Evolutionary conservation across 306 rosid genomes (phyloP).

Genomic region (Parietaria judaica): DNA sequence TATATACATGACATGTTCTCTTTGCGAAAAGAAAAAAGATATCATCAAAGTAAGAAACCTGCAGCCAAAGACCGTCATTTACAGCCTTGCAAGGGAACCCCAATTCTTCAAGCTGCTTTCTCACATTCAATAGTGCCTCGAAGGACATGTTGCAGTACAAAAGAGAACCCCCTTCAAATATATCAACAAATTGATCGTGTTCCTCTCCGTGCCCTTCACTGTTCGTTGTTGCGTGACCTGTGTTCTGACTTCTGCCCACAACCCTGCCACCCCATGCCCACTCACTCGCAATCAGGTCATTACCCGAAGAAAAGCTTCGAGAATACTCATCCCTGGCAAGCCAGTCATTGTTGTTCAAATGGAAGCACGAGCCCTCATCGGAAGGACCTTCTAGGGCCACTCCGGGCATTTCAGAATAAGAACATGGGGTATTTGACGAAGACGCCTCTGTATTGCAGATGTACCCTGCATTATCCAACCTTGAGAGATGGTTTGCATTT

Average conservation of each 20-base stretch:
- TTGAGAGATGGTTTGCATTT: slow-evolving; percentile 38
- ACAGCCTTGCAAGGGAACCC: slow-evolving; percentile 99
- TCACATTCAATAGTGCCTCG: slow-evolving; percentile 81
- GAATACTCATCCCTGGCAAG: slow-evolving; percentile 53
- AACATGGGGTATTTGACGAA: slow-evolving; percentile 51
- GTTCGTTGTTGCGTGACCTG: slow-evolving; percentile 53
- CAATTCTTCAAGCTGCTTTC: slow-evolving; percentile 88
- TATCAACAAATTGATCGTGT: slow-evolving; percentile 64
- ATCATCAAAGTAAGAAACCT: slow-evolving; percentile 41
- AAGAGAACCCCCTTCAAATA: slow-evolving; percentile 95
- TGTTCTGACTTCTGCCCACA: slow-evolving; percentile 71
- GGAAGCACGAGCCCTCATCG: slow-evolving; percentile 69
- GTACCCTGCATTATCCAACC: slow-evolving; percentile 44
- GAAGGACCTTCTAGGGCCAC: slow-evolving; percentile 85
- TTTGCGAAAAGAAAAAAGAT: slow-evolving; percentile 1
- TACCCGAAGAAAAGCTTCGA: slow-evolving; percentile 49
- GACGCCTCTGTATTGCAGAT: slow-evolving; percentile 59
- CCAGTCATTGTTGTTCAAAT: slow-evolving; percentile 59
- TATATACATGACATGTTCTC: neutral
- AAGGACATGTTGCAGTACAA: slow-evolving; percentile 91
- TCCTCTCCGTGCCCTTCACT: slow-evolving; percentile 60
- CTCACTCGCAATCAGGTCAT: slow-evolving; percentile 54
- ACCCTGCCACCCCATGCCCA: slow-evolving; percentile 94
- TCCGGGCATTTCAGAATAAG: slow-evolving; percentile 56
- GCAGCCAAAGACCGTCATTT: slow-evolving; percentile 95